Evolutionary conservation across 1,139 yeast species (phyloP).

Genomic region (Debaryomyces sp.): DNA sequence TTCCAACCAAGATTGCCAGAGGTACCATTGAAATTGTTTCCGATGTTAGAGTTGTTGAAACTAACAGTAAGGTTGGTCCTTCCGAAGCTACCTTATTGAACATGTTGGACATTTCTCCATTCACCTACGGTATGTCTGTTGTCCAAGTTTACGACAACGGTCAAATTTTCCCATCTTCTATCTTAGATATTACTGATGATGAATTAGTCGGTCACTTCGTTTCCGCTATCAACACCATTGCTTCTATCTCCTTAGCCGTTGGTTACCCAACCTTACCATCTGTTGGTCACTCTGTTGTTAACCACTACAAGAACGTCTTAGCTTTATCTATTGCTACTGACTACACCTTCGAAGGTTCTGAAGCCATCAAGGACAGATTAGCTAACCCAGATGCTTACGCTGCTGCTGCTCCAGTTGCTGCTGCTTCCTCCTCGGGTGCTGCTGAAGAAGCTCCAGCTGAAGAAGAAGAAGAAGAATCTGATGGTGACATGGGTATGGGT

Average conservation of each 20-base stretch:
- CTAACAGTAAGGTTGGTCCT: slow-evolving; percentile 92
- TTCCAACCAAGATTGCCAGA: slow-evolving; percentile 99
- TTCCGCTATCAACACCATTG: slow-evolving; percentile 89
- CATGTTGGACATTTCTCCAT: slow-evolving; percentile 99
- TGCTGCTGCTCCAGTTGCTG: slow-evolving; percentile 93
- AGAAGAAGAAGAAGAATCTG: slow-evolving; percentile 73
- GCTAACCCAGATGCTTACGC: slow-evolving; percentile 88
- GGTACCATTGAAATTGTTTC: slow-evolving; percentile 99
- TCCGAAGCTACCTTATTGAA: slow-evolving; percentile 98
- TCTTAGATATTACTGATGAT: slow-evolving; percentile 98
- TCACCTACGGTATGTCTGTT: slow-evolving; percentile 97
- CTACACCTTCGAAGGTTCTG: slow-evolving; percentile 99
- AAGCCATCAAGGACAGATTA: slow-evolving; percentile 97
- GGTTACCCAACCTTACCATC: slow-evolving; percentile 99
- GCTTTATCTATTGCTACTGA: slow-evolving; percentile 98
- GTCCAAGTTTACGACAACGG: slow-evolving; percentile 98
- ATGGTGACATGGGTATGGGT: slow-evolving; percentile 97
- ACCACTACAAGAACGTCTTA: slow-evolving; percentile 98
- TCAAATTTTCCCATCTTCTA: slow-evolving; percentile 94
- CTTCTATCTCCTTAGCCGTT: slow-evolving; percentile 95
- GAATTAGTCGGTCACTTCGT: slow-evolving; percentile 93
- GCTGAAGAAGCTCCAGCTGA: slow-evolving; percentile 67
- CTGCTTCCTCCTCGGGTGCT: slow-evolving; percentile 85
- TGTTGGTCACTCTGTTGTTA: slow-evolving; percentile 97
- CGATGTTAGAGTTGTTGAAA: slow-evolving; percentile 93